Base-by-base conservation (phyloP, 768 basidiomycete genomes). In the Galerina marginata region DNA sequence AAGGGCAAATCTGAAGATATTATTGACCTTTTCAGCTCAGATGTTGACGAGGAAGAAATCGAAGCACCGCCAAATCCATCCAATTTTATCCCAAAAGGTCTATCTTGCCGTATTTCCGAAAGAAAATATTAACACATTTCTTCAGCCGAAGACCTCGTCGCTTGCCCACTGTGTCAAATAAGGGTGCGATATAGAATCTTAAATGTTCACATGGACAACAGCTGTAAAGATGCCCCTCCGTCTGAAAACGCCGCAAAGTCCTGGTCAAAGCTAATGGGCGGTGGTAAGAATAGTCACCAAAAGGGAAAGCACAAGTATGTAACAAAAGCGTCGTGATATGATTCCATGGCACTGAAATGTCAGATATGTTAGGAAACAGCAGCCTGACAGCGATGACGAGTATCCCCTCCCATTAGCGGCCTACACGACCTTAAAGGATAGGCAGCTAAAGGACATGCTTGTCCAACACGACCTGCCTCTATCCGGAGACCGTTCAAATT, bases 191-290 rank as follows among this genome's bases (percentile, higher is more conserved):
- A 78, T 37, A 73, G 77, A 12, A 69, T 62, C 9, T 85, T 93
- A 57, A 90, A 92, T 60, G 55, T 63, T 6, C 92, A 94, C 68
- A 81, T 93, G 59, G 91, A 93, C 60, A 80, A 79, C 44, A 77
- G 78, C 6, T 94, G 89, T 67, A 78, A 68, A 58, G 74, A 74
- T 59, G 58, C 68, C n/a, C 60, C 63, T 37, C 55, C 53, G 20
- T 42, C 45, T 47, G 66, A 53, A 57, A 63, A 59, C 47, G 56
- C 52, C 55, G 63, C 77, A 29, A 56, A 68, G 12, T 63, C 74
- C 12, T 87, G 84, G 86, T 75, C 74, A 16, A 81, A 78, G 55
- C 61, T 88, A 46, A 79, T 83, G 75, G 65, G 64, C 40, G 49
- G 71, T 10, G 72, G 72, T 40, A 85, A 82, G 63, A 58, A 76